These are phyloP conservation scores for Erodium trifolium DNA, from an alignment of 441 rosid species.

Conservation along the genomic window DNA sequence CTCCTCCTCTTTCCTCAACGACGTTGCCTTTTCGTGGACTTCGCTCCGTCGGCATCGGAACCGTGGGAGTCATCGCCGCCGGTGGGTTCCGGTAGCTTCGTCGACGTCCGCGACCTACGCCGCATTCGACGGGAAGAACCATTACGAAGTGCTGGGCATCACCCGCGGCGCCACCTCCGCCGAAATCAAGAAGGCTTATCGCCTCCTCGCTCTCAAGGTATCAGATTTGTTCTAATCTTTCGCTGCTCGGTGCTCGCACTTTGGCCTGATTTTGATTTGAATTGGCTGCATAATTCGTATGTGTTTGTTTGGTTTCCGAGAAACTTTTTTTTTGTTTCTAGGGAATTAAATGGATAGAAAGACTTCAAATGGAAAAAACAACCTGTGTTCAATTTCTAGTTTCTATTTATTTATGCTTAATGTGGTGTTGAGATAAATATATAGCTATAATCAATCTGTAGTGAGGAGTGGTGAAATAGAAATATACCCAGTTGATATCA, in stretches of 20 bases:
- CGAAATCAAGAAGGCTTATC: conserved; percentile 77
- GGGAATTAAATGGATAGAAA: neutral
- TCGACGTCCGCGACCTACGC: too few species aligned
- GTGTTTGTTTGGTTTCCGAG: neutral
- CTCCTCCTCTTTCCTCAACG: too few species aligned
- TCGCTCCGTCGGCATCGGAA: conserved; percentile 23
- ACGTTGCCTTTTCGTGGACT: too few species aligned
- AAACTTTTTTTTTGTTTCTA: neutral
- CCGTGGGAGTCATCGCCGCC: conserved; percentile 22
- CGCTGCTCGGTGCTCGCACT: too few species aligned
- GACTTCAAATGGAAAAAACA: neutral
- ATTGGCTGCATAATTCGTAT: neutral
- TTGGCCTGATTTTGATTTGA: neutral
- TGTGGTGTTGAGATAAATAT: too few species aligned
- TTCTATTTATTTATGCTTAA: too few species aligned
- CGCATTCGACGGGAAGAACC: conserved; percentile 36
- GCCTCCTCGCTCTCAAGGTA: conserved; percentile 81
- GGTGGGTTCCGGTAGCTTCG: conserved; percentile 26
- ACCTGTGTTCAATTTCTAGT: too few species aligned
- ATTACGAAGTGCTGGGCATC: conserved; percentile 57
- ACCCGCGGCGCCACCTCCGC: conserved; percentile 40
- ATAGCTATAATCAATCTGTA: neutral
- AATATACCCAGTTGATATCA: too few species aligned
- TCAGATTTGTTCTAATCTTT: neutral
- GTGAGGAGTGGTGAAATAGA: too few species aligned